A percentile compares a stretch with the other conserved stretches of the same genome.
These are phyloP conservation scores for Hippophae gyantsensis DNA, from an alignment of 306 rosid genomes.

Conservation along the genomic window DNA sequence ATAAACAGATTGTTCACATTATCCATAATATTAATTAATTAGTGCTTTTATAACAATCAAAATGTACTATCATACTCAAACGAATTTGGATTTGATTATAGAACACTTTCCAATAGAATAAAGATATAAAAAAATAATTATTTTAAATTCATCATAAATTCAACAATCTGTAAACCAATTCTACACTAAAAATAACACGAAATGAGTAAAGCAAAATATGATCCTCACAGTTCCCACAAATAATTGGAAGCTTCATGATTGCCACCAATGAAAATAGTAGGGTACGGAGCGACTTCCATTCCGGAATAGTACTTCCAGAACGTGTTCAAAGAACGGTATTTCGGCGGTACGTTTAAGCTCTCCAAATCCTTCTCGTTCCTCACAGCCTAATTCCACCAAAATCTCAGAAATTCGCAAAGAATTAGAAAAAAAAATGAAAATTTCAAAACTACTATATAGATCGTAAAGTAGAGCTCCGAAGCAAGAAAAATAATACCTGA, in stretches of 20 bases:
- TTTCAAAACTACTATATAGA: not conserved
- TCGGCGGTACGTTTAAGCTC: conserved; percentile 60
- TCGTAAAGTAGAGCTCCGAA: not conserved
- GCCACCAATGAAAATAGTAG: conserved; percentile 91
- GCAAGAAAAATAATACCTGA: conserved; percentile 32
- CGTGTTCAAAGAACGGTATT: conserved; percentile 57
- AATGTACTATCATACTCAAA: too few species aligned
- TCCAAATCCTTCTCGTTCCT: conserved; percentile 70
- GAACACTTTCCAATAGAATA: too few species aligned
- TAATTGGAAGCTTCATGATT: conserved; percentile 95
- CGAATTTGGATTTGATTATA: too few species aligned
- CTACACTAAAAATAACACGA: not conserved
- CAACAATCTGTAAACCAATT: too few species aligned
- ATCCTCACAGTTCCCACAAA: conserved; percentile 82
- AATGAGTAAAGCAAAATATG: not conserved
- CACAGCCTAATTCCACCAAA: conserved; percentile 44
- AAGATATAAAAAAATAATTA: too few species aligned
- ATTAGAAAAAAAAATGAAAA: not conserved
- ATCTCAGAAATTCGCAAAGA: not conserved
- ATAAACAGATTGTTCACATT: too few species aligned
- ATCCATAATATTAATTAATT: too few species aligned
- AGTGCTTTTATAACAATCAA: too few species aligned
- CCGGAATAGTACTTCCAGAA: conserved; percentile 98
- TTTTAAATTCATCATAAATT: too few species aligned
- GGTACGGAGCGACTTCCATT: conserved; percentile 63